Base-by-base conservation (phyloP, 805 yeast genomes). In the Wickerhamiella dianesei region DNA sequence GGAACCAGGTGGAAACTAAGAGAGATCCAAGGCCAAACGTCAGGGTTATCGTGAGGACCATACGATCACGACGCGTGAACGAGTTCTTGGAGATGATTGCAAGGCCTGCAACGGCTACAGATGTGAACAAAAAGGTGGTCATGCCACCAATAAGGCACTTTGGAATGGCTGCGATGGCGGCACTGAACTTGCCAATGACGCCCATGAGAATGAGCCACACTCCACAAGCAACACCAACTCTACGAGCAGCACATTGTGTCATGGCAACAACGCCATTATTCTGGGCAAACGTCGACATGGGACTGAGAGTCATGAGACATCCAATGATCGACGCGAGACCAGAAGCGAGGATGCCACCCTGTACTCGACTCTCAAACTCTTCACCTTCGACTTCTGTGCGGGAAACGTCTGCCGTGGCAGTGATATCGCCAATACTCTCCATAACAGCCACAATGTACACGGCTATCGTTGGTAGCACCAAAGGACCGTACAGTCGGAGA, bases 351-450 rank as follows among this genome's bases (percentile, higher is more conserved):
- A 87, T 75, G 65, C 95, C 96, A 57, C 96, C 96, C 68, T 88
- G 96, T 54, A 88, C 73, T 64, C 96, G 72, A 16, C 88, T 76
- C 56, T 87, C 95, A 62, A 81, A 87, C 17, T 72, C 56, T 41
- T 75, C 78, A 53, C 96, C 96, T 59, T 82, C 88, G 48, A 85
- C 87, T 51, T 81, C 86, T 51, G 81, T 68, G 56, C 94, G 71
- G 6, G 95, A 83, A 18, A 88, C 96, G 64, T 87, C 96, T 48
- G 85, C 81, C 40, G 95, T 84, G 35, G 96, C 96, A 29, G 95
- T 85, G 60, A 87, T 81, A 64, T 87, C 96, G 63, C 96, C 96
- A 59, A 87, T 85, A 46, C 94, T 82, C 68, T 88, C 96, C 86
- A 86, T 85, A 76, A 84, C 81, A 56, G 83, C 66, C 21, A 80